A percentile compares a stretch with the other conserved stretches of the same genome.
Evolutionary conservation across 768 basidiomycete species (phyloP).

Genomic region (Lactarius sp.): DNA sequence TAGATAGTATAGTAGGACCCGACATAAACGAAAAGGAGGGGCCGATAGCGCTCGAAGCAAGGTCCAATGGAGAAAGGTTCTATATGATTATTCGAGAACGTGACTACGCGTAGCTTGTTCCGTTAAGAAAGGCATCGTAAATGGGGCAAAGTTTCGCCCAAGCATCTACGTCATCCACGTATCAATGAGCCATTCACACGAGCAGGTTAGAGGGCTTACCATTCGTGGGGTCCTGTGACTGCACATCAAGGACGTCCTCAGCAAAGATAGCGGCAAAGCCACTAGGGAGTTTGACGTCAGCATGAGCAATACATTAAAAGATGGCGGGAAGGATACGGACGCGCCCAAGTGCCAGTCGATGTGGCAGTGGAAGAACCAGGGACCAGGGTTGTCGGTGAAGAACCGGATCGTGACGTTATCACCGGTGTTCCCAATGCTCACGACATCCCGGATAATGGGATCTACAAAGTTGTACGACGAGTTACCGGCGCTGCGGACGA

Average conservation of each 20-base stretch:
- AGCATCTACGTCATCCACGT: background rate
- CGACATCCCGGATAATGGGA: conserved; percentile 26
- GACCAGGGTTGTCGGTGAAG: conserved; percentile 31
- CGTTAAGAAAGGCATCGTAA: conserved; percentile 5
- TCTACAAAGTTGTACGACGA: conserved; percentile 21
- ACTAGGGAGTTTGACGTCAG: background rate
- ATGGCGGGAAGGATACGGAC: conserved; percentile 58
- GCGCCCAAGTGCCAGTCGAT: conserved; percentile 30
- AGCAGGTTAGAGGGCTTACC: background rate
- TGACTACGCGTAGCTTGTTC: background rate
- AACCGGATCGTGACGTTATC: conserved; percentile 31
- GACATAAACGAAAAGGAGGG: background rate
- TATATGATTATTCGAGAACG: background rate
- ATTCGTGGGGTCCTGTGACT: background rate
- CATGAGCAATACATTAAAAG: conserved; percentile 32
- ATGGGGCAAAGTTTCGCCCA: conserved; percentile 10
- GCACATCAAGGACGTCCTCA: conserved; percentile 19
- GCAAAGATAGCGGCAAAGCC: conserved; percentile 22
- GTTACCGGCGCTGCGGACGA: conserved; percentile 18
- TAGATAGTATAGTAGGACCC: background rate
- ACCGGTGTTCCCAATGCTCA: conserved; percentile 17
- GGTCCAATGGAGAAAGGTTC: background rate
- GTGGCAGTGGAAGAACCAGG: conserved; percentile 33
- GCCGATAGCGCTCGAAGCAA: background rate
- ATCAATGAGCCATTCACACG: background rate